Conservation (phyloP, 1,284 basidiomycete species). For the Ustilago sp. region DNA sequence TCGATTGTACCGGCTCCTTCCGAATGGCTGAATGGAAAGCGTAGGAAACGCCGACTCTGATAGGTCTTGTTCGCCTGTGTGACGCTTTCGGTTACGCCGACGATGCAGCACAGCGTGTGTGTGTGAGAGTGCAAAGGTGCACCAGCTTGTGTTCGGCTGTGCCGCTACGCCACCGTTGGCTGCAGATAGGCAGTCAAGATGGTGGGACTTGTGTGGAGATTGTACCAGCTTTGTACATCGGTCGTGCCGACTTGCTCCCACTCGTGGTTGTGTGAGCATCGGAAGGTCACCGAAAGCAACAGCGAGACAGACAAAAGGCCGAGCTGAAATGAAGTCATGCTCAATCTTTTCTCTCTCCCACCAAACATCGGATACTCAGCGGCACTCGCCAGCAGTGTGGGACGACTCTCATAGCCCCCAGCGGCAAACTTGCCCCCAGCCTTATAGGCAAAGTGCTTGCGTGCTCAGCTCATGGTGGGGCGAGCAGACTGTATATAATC, state of each 20-base stretch:
- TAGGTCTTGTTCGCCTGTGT: background rate
- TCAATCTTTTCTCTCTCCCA: background rate
- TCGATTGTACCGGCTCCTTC: background rate
- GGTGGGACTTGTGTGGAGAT: background rate
- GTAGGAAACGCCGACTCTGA: background rate
- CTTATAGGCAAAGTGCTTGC: background rate
- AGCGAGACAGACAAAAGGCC: background rate
- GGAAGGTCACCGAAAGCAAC: background rate
- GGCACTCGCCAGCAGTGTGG: background rate
- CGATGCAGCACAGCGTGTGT: background rate
- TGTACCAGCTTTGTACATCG: background rate
- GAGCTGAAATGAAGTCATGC: background rate
- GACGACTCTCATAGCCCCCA: background rate
- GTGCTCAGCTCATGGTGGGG: background rate
- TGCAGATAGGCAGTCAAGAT: background rate
- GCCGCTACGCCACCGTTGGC: background rate
- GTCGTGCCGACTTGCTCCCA: background rate
- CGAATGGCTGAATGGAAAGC: background rate
- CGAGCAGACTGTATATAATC: background rate
- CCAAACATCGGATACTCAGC: background rate
- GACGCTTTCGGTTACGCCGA: constrained; percentile 3
- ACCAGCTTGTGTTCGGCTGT: background rate
- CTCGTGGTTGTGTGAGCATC: background rate
- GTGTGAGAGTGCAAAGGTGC: too few relatives aligned
- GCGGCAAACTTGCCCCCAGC: background rate